Conservation (phyloP, 2,329 filamentous ascomycete species). For the Nakataea oryzae region DNA sequence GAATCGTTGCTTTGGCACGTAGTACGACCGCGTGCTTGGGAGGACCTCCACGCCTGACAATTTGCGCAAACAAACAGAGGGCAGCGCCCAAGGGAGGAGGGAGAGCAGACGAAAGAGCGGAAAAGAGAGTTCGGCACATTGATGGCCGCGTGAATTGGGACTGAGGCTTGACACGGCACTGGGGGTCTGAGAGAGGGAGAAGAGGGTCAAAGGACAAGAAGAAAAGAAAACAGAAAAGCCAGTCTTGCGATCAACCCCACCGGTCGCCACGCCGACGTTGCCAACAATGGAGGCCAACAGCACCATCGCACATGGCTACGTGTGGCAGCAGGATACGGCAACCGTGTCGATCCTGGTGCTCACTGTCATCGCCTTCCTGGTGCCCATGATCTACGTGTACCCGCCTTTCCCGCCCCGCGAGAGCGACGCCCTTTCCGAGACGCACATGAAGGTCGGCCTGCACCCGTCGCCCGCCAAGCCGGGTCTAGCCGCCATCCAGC, state of each 20-base stretch:
- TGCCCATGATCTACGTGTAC: slow-evolving; percentile 43
- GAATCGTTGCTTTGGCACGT: background rate
- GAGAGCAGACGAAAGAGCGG: background rate
- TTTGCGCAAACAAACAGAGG: background rate
- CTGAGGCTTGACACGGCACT: background rate
- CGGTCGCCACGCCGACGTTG: background rate
- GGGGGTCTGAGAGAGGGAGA: background rate
- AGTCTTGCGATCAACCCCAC: background rate
- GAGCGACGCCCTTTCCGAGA: slow-evolving; percentile 43
- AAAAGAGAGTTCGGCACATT: background rate
- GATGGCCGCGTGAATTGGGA: background rate
- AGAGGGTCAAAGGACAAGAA: background rate
- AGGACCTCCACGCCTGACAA: background rate
- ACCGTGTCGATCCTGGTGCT: slow-evolving; percentile 26
- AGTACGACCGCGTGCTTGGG: background rate
- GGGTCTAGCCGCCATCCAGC: slow-evolving; percentile 18
- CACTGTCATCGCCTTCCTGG: slow-evolving; percentile 37
- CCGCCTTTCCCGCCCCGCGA: slow-evolving; percentile 41
- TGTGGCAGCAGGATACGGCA: background rate
- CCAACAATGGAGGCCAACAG: slow-evolving; percentile 1
- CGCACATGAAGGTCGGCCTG: slow-evolving; percentile 38
- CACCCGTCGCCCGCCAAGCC: slow-evolving; percentile 14
- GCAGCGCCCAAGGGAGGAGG: background rate
- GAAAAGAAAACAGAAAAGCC: background rate
- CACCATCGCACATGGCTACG: background rate